These are phyloP conservation scores for Lathyrus sativus DNA, from an alignment of 306 rosid genomes.

Conservation along the genomic window DNA sequence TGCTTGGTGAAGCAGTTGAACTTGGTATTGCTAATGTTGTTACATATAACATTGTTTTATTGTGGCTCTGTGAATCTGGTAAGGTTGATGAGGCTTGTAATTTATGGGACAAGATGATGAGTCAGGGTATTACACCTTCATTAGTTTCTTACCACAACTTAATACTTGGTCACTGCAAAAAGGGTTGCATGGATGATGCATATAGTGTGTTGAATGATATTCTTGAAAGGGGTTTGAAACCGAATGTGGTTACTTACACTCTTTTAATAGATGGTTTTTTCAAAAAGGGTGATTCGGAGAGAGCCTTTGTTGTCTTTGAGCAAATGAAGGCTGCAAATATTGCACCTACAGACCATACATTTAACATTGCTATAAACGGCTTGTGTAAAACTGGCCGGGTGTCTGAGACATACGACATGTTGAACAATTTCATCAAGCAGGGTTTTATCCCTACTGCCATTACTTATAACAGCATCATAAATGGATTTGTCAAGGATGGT, in stretches of 20 bases:
- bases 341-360: constrained; percentile 55
- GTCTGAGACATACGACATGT: constrained; percentile 50
- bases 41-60: constrained; percentile 53
- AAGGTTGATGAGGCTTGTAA: constrained; percentile 58
- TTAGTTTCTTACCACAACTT: constrained; percentile 65
- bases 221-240: constrained; percentile 59
- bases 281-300: constrained; percentile 51
- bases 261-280: constrained; percentile 63
- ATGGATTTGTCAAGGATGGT: constrained; percentile 71
- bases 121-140: constrained; percentile 54
- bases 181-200: constrained; percentile 58
- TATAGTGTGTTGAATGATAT: constrained; percentile 48
- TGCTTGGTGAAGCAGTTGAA: constrained; percentile 72
- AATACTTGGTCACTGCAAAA: constrained; percentile 66
- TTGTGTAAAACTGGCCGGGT: constrained; percentile 73
- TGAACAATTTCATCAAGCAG: constrained; percentile 49
- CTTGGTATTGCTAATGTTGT: constrained; percentile 53
- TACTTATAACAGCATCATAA: constrained; percentile 67
- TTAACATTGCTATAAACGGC: constrained; percentile 57
- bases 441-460: constrained; percentile 59
- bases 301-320: constrained; percentile 54
- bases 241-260: constrained; percentile 56
- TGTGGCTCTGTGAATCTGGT: constrained; percentile 56
- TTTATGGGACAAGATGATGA: constrained; percentile 61
- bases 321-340: constrained; percentile 61